Conservation (phyloP, 2,329 filamentous ascomycete species). For the Ophiostoma angusticollis region DNA sequence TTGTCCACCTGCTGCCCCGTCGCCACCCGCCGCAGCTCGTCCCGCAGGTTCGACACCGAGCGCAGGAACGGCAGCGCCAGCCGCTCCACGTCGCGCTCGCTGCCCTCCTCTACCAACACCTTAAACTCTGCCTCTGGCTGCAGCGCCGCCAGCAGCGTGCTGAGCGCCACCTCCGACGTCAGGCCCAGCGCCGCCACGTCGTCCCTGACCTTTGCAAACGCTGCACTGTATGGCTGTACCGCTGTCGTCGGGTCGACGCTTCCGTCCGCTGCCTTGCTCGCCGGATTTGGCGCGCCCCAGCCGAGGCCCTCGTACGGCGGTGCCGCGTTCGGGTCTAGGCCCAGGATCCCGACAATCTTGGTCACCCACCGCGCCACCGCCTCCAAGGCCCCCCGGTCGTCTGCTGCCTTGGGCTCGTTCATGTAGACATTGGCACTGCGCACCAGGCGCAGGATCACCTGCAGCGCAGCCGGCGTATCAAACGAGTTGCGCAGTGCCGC, state of each 20-base stretch:
- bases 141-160: constrained; percentile 7
- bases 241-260: constrained; percentile 9
- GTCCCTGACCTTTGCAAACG: constrained; percentile 8
- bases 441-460: constrained; percentile 48
- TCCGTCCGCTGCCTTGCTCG: constrained; percentile 19
- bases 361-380: constrained; percentile 48
- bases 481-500: constrained; percentile 54
- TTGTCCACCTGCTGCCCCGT: constrained; percentile 1
- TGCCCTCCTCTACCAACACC: not conserved
- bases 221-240: constrained; percentile 12
- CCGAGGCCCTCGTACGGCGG: constrained; percentile 35
- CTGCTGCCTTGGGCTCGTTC: constrained; percentile 15
- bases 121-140: constrained; percentile 7
- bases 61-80: constrained; percentile 46
- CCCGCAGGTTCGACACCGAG: constrained; percentile 31
- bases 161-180: constrained; percentile 1
- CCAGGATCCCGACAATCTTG: constrained; percentile 51
- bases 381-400: constrained; percentile 12
- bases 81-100: constrained; percentile 9
- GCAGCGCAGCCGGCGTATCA: constrained; percentile 53
- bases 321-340: constrained; percentile 36
- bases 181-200: constrained; percentile 11
- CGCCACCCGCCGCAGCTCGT: constrained; percentile 22
- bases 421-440: constrained; percentile 43
- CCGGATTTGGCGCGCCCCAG: constrained; percentile 54